These are phyloP conservation scores for Gossypium longicalyx DNA, from an alignment of 345 rosid genomes.

Conservation along the genomic window DNA sequence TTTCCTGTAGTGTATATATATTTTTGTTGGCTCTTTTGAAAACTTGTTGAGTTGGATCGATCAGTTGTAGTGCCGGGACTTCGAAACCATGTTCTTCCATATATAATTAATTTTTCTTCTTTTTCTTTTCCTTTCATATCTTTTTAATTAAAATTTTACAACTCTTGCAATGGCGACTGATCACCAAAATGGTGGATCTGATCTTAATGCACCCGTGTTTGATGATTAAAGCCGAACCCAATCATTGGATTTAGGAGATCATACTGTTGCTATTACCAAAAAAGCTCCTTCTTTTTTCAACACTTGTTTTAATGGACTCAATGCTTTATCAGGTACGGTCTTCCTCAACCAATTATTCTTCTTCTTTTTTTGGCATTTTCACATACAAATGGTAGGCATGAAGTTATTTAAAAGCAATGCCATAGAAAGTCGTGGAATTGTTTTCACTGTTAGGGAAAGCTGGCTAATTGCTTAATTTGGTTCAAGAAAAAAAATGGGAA, in stretches of 20 bases:
- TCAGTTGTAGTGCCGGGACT: background rate
- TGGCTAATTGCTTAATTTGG: background rate
- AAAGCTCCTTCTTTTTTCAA: constrained; percentile 43
- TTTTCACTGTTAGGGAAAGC: no score
- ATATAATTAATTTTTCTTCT: background rate
- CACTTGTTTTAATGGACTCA: constrained; percentile 60
- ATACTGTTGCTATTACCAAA: background rate
- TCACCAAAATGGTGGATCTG: background rate
- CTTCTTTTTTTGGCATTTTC: no score
- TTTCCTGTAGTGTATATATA: no score
- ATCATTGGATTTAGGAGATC: constrained; percentile 25
- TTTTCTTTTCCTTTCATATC: background rate
- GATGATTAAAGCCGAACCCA: constrained; percentile 14
- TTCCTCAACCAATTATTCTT: background rate
- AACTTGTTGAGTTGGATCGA: background rate
- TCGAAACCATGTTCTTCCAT: background rate
- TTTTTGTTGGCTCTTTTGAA: background rate
- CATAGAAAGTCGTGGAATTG: no score
- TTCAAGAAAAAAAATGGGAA: background rate
- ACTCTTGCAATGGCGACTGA: background rate
- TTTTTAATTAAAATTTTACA: background rate
- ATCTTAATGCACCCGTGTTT: constrained; percentile 23
- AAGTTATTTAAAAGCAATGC: no score
- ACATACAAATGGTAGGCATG: no score
- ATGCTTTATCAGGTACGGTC: constrained; percentile 59